Evolutionary conservation across 345 rosid species (phyloP).

Genomic region (Eucalyptus dawsonii): DNA sequence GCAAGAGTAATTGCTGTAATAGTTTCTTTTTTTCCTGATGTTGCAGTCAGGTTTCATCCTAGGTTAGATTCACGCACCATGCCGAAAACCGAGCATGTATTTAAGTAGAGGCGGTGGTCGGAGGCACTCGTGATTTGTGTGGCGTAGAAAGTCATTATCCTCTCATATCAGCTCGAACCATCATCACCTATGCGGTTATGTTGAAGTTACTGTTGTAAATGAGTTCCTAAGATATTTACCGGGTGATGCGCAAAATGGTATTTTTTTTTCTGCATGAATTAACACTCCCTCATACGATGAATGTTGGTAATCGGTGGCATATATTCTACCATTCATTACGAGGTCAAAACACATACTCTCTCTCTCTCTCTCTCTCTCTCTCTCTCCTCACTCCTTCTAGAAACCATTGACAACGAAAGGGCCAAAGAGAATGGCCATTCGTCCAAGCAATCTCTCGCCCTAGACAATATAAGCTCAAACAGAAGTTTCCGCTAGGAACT

Average conservation of each 20-base stretch:
- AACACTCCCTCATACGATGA: neutral
- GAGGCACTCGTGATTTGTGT: neutral
- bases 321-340: neutral
- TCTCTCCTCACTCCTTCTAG: neutral
- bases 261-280: neutral
- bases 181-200: neutral
- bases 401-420: neutral
- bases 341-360: neutral
- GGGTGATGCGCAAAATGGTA: neutral
- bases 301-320: neutral
- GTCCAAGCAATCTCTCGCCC: neutral
- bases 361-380: neutral
- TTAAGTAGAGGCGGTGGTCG: neutral
- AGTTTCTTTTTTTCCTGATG: neutral
- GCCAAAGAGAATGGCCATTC: neutral
- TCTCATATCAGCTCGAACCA: neutral
- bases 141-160: neutral
- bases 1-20: neutral
- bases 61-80: neutral
- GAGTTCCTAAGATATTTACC: neutral
- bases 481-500: neutral
- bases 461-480: neutral
- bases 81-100: neutral
- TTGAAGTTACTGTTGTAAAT: neutral
- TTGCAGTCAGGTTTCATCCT: neutral